Percentiles rank a stretch among this genome's conserved stretches.
phyloP scores from a whole-genome alignment of 2,329 filamentous ascomycete species.

The Fusarium sp. region DNA sequence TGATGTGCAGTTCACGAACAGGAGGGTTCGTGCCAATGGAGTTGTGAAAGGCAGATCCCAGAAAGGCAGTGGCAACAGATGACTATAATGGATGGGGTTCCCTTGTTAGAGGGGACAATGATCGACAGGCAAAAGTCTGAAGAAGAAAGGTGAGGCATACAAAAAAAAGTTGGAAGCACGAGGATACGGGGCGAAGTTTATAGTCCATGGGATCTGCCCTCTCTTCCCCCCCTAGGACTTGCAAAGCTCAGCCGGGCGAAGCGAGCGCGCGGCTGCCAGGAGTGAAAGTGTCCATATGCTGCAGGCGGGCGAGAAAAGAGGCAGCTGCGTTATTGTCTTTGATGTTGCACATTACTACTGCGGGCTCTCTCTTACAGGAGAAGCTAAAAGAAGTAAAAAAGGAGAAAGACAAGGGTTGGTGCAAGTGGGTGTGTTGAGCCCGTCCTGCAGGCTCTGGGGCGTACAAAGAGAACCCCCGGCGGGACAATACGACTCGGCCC shows the following conservation, averaged over 20 bases:
- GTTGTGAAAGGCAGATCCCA: constrained; percentile 18
- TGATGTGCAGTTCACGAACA: constrained; percentile 28
- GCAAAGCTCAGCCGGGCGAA: constrained; percentile 7
- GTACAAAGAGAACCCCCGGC: constrained; percentile 8
- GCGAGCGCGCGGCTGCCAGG: constrained; percentile 26
- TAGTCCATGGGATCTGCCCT: constrained; percentile 12
- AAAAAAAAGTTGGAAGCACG: constrained; percentile 10
- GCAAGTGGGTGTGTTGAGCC: constrained; percentile 23
- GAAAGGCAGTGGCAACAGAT: constrained; percentile 10
- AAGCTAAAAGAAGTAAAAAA: constrained; percentile 8
- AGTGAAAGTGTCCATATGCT: constrained; percentile 33
- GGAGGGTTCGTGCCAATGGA: constrained; percentile 10
- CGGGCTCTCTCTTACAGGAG: constrained; percentile 19
- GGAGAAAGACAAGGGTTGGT: constrained; percentile 18
- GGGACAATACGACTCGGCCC: constrained; percentile 26
- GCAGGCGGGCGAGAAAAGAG: constrained; percentile 39
- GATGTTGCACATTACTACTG: constrained; percentile 38
- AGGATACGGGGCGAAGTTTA: constrained; percentile 32
- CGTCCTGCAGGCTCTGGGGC: constrained; percentile 24
- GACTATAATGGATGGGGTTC: constrained; percentile 11
- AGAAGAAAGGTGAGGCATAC: constrained; percentile 30
- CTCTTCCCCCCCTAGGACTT: too few species aligned
- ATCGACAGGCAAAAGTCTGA: constrained; percentile 27
- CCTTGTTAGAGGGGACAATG: constrained; percentile 25
- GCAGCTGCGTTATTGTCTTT: constrained; percentile 18